Base-by-base conservation (phyloP, 1,284 basidiomycete species). In the Cutaneotrichosporon cavernicola region DNA sequence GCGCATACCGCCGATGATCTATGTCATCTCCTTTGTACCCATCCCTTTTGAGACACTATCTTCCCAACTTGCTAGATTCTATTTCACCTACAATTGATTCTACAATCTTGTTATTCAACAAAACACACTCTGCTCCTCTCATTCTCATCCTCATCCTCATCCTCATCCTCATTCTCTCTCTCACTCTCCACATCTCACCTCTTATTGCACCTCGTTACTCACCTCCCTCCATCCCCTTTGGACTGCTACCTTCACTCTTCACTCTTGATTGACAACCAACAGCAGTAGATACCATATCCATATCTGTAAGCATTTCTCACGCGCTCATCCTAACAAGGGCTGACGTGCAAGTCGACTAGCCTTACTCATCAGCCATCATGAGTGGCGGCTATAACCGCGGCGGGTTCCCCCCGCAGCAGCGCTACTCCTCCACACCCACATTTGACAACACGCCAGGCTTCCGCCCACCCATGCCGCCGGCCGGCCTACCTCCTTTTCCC, bases 401-500 rank as follows among this genome's bases (percentile, higher is more conserved):
- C 6, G 61, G 61, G 1, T 65, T 57, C 34, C 58, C 64, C 10
- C 58, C 61, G n/a, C 60, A 31, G 22, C 60, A 32, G 2, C 21
- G 38, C 2, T 65, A 65, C 55, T 51, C 64, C 8, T 22, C 61
- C 8, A 36, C 34, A 7, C 52, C 59, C 14, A 49, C 65, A 0
- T 72, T 69, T 32, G 69, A 70, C 47, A 57, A 59, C 31, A 13
- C 21, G 50, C 22, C 18, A 34, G 51, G 31, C 38, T 56, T 60
- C 50, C 43, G 65, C 22, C 65, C 69, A 5, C 61, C 70, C 22
- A 22, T 49, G 56, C 67, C 67, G 5, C 64, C 66, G 14, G 62
- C 66, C 11, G 65, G 69, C n/a, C 72, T 70, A 50, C 67, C 69
- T 3, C 64, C 72, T 1, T 73, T 68, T 53, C 66, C 70, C 26